Conservation (phyloP, 495 filamentous ascomycete species). For the Rhizodiscina lignyota region DNA sequence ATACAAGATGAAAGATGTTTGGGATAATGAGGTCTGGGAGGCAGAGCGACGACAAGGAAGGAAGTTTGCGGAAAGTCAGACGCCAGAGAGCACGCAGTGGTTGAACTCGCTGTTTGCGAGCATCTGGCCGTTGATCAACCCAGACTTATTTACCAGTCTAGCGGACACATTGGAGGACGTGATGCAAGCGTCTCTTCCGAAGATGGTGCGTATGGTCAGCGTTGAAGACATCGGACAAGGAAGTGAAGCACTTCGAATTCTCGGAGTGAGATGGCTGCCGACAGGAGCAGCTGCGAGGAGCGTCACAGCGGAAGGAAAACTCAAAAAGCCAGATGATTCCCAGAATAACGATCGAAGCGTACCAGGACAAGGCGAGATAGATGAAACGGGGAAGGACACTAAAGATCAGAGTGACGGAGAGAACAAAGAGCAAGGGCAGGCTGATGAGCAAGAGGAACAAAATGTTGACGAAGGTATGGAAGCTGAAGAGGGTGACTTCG, state of each 20-base stretch:
- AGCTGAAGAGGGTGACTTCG: slow-evolving; percentile 56
- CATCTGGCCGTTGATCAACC: slow-evolving; percentile 55
- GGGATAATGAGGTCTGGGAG: slow-evolving; percentile 48
- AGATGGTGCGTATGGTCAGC: slow-evolving; percentile 46
- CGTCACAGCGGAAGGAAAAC: slow-evolving; percentile 35
- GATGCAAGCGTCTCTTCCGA: slow-evolving; percentile 53
- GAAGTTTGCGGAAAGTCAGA: slow-evolving; percentile 21
- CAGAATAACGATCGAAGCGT: slow-evolving; percentile 31
- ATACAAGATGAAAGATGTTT: slow-evolving; percentile 33
- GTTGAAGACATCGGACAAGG: slow-evolving; percentile 56
- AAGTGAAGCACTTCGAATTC: slow-evolving; percentile 43
- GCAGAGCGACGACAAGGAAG: slow-evolving; percentile 32
- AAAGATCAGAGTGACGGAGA: slow-evolving; percentile 19
- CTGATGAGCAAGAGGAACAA: slow-evolving; percentile 21
- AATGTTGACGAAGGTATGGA: slow-evolving; percentile 47
- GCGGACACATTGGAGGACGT: slow-evolving; percentile 53
- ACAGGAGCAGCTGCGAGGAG: slow-evolving; percentile 42
- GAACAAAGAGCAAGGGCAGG: slow-evolving; percentile 16
- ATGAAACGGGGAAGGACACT: slow-evolving; percentile 8
- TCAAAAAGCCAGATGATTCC: slow-evolving; percentile 22
- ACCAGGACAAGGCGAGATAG: slow-evolving; percentile 22
- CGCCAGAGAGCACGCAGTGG: slow-evolving; percentile 48
- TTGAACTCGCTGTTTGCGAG: slow-evolving; percentile 44
- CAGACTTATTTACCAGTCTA: slow-evolving; percentile 46
- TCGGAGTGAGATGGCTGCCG: slow-evolving; percentile 50